Percentiles rank a stretch among this genome's conserved stretches.
phyloP scores from a whole-genome alignment of 2,329 filamentous ascomycete genomes.

The Epicoccum sorghinum region DNA sequence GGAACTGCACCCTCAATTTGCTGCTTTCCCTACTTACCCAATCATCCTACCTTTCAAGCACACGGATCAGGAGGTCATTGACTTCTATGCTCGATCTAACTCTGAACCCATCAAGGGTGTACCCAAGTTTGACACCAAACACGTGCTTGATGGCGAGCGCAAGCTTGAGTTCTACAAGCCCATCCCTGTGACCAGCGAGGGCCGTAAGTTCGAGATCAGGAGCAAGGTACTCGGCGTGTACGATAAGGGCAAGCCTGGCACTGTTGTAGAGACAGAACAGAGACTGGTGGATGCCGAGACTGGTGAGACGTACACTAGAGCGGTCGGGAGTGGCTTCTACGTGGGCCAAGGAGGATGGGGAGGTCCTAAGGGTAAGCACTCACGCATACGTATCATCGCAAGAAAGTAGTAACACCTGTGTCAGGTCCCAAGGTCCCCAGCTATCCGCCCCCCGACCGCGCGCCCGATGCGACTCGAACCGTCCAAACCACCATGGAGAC shows the following conservation, averaged over 20 bases:
- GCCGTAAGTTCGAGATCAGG: constrained; percentile 75
- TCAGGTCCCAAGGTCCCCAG: constrained; percentile 71
- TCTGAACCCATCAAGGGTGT: constrained; percentile 73
- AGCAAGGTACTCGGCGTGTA: constrained; percentile 83
- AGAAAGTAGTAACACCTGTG: background rate
- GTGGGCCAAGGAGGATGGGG: constrained; percentile 85
- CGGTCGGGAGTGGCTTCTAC: constrained; percentile 75
- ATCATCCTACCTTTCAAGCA: constrained; percentile 85
- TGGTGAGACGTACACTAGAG: constrained; percentile 74
- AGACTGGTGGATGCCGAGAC: constrained; percentile 73
- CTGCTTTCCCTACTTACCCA: constrained; percentile 88
- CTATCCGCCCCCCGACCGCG: constrained; percentile 76
- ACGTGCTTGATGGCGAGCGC: constrained; percentile 84
- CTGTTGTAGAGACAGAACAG: constrained; percentile 80
- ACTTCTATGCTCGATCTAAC: constrained; percentile 78
- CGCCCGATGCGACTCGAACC: constrained; percentile 72
- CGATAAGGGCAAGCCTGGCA: constrained; percentile 85
- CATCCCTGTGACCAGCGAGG: constrained; percentile 73
- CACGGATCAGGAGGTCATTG: constrained; percentile 74
- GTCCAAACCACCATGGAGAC: constrained; percentile 75
- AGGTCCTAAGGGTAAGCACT: constrained; percentile 77
- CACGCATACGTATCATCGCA: background rate
- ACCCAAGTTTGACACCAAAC: constrained; percentile 74
- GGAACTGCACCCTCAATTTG: constrained; percentile 87
- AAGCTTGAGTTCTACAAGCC: constrained; percentile 78